Conservation (phyloP, 1,139 yeast genomes). For the Eremothecium gossypii region DNA sequence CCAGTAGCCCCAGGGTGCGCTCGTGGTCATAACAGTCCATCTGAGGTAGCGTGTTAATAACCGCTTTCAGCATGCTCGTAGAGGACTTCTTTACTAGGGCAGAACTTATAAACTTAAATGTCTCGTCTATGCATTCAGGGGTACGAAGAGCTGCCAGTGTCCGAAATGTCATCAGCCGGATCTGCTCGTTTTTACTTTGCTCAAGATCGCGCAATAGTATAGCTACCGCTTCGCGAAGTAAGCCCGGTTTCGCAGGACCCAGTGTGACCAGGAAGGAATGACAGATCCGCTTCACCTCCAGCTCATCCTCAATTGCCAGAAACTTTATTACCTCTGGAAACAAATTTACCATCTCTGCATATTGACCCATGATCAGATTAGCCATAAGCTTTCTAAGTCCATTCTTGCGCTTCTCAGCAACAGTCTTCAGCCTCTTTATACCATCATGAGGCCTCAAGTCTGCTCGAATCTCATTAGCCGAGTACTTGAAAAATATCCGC, state of each 20-base stretch:
- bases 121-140: conserved; percentile 42
- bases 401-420: conserved; percentile 39
- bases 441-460: conserved; percentile 26
- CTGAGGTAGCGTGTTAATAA: conserved; percentile 63
- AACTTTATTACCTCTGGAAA: conserved; percentile 59
- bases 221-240: conserved; percentile 49
- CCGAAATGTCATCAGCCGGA: conserved; percentile 50
- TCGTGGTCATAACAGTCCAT: conserved; percentile 47
- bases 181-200: conserved; percentile 33
- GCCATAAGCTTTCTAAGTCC: conserved; percentile 73
- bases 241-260: conserved; percentile 49
- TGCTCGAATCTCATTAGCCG: conserved; percentile 29
- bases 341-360: conserved; percentile 55
- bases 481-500: conserved; percentile 23
- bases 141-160: conserved; percentile 55
- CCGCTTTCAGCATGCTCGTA: conserved; percentile 51
- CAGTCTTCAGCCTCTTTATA: conserved; percentile 26
- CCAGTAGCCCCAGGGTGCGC: conserved; percentile 36
- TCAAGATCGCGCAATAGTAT: conserved; percentile 43
- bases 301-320: conserved; percentile 49
- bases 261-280: conserved; percentile 53
- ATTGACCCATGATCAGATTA: conserved; percentile 71
- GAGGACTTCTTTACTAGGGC: conserved; percentile 29
- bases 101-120: conserved; percentile 31
- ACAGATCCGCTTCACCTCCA: conserved; percentile 65